Evolutionary conservation across 371 early-diverging fungal genomes (phyloP).

Genomic region (Haplosporangium sp.): DNA sequence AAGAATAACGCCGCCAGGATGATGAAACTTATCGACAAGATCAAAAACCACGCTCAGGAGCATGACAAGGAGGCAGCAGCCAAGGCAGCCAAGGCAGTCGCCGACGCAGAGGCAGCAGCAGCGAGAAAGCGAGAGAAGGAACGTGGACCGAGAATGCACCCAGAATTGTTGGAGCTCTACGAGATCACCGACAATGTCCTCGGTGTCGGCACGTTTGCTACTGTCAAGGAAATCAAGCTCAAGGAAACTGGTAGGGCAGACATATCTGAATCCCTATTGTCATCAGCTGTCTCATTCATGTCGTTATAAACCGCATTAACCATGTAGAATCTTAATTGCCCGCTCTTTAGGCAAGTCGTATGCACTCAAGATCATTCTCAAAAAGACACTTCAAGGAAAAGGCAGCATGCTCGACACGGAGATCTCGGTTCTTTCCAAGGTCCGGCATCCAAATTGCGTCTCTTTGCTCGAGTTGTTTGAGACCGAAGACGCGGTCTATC

Average conservation of each 20-base stretch:
- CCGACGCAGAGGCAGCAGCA: conserved; percentile 31
- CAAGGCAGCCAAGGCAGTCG: conserved; percentile 14
- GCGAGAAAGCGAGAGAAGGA: conserved; percentile 37
- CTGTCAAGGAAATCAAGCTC: conserved; percentile 69
- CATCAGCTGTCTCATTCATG: background rate
- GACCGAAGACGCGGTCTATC: conserved; percentile 81
- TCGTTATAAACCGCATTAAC: background rate
- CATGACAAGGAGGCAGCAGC: conserved; percentile 29
- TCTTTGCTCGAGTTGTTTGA: conserved; percentile 84
- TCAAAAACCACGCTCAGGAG: conserved; percentile 46
- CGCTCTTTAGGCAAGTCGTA: conserved; percentile 60
- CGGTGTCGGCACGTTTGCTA: conserved; percentile 83
- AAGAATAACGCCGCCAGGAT: conserved; percentile 16
- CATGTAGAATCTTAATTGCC: background rate
- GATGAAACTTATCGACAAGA: conserved; percentile 53
- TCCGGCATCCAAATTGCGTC: conserved; percentile 84
- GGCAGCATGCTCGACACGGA: conserved; percentile 87
- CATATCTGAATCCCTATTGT: background rate
- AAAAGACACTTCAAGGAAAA: conserved; percentile 67
- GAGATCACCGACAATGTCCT: conserved; percentile 58
- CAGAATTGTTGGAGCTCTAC: conserved; percentile 58
- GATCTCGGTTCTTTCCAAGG: conserved; percentile 81
- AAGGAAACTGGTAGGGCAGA: conserved; percentile 40
- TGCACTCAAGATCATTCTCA: conserved; percentile 88
- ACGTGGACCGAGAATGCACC: conserved; percentile 38